These are phyloP conservation scores for Crithidia expoeki DNA, from an alignment of 208 protist genomes.

Conservation along the genomic window DNA sequence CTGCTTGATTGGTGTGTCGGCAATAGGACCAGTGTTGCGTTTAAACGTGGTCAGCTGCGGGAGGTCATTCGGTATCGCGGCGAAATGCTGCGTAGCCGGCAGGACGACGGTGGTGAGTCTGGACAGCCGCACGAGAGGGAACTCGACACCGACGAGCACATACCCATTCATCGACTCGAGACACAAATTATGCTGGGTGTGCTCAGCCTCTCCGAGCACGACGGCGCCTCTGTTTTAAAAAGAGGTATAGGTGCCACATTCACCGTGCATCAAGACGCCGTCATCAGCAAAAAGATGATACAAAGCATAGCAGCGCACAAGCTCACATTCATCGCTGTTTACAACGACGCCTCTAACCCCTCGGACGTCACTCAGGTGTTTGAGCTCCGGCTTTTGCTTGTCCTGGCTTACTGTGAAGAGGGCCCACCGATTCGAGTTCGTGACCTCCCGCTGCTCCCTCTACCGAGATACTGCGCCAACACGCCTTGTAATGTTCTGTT, in stretches of 20 bases:
- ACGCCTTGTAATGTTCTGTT: slow-evolving; percentile 56
- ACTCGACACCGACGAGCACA: slow-evolving; percentile 32
- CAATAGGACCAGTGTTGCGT: slow-evolving; percentile 52
- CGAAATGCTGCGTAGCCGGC: slow-evolving; percentile 17
- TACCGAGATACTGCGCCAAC: slow-evolving; percentile 45
- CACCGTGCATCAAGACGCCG: slow-evolving; percentile 50
- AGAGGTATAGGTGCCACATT: slow-evolving; percentile 48
- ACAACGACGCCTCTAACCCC: slow-evolving; percentile 53
- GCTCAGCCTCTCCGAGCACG: slow-evolving; percentile 68
- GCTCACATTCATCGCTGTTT: slow-evolving; percentile 58
- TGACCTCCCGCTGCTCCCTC: slow-evolving; percentile 55
- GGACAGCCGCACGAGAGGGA: slow-evolving; percentile 42
- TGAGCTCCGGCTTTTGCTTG: slow-evolving; percentile 60
- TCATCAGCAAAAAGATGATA: slow-evolving; percentile 52
- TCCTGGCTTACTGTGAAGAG: slow-evolving; percentile 56
- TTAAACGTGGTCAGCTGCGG: slow-evolving; percentile 59
- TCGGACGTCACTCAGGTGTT: slow-evolving; percentile 58
- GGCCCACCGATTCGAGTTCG: slow-evolving; percentile 39
- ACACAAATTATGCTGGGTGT: slow-evolving; percentile 73
- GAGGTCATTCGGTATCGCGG: slow-evolving; percentile 57
- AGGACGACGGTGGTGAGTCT: slow-evolving; percentile 11
- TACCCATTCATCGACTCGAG: slow-evolving; percentile 50
- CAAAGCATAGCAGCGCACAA: slow-evolving; percentile 49
- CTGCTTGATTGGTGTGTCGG: slow-evolving; percentile 69
- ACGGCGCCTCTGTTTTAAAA: slow-evolving; percentile 47